A percentile compares a stretch with the other conserved stretches of the same genome.
Conservation (phyloP, 2,329 filamentous ascomycete species). For the Aspergillus hiratsukae region DNA sequence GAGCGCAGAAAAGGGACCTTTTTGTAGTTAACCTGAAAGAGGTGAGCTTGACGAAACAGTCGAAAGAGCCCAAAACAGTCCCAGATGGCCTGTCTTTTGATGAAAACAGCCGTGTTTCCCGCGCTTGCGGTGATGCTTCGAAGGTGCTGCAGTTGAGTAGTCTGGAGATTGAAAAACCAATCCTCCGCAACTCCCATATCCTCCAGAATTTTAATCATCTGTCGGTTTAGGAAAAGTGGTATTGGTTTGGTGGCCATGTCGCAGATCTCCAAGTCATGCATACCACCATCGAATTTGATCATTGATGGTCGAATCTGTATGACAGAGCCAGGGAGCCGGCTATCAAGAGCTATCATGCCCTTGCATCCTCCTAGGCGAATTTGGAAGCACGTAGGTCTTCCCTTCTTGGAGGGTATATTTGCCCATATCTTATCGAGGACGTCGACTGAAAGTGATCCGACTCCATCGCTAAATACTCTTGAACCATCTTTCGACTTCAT, state of each 20-base stretch:
- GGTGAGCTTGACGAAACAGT: conserved; percentile 55
- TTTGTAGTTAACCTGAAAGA: conserved; percentile 60
- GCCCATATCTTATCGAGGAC: conserved; percentile 58
- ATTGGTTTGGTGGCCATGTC: conserved; percentile 64
- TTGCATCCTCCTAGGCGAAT: conserved; percentile 71
- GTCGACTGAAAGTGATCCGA: conserved; percentile 64
- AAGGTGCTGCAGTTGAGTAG: conserved; percentile 57
- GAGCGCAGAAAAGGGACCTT: conserved; percentile 66
- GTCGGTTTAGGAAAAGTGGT: conserved; percentile 68
- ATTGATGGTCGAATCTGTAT: conserved; percentile 68
- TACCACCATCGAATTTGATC: conserved; percentile 68
- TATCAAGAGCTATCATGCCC: conserved; percentile 71
- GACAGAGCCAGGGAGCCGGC: conserved; percentile 51
- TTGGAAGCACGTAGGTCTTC: conserved; percentile 64
- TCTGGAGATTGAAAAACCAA: conserved; percentile 64
- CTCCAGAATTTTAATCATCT: conserved; percentile 81
- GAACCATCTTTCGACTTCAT: conserved; percentile 32
- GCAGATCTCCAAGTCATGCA: conserved; percentile 17
- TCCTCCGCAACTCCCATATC: conserved; percentile 59
- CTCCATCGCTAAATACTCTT: conserved; percentile 71
- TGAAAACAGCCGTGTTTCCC: conserved; percentile 61
- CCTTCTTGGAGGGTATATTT: conserved; percentile 44
- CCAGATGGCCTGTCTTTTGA: conserved; percentile 60
- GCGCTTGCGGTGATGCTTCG: conserved; percentile 55
- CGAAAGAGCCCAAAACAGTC: conserved; percentile 56